Evolutionary conservation across 352 stramenopile species (phyloP).

Genomic region (Pythium insidiosum): DNA sequence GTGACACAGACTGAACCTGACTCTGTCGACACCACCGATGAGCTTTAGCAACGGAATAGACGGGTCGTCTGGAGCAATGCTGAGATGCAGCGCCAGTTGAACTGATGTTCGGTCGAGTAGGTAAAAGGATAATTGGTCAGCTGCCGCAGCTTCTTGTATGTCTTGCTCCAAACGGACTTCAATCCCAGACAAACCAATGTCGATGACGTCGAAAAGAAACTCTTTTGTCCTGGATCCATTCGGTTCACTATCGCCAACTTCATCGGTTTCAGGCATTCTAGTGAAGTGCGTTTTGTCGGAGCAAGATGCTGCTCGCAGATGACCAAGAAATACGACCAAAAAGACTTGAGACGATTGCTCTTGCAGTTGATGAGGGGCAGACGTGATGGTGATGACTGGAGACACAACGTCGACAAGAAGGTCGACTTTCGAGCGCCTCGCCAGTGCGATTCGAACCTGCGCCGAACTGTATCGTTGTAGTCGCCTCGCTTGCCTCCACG

Average conservation of each 20-base stretch:
- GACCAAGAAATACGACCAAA: conserved; percentile 67
- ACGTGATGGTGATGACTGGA: conserved; percentile 70
- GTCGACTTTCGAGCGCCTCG: conserved; percentile 60
- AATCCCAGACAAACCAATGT: conserved; percentile 71
- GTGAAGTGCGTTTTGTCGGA: conserved; percentile 16
- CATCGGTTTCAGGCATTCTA: background rate
- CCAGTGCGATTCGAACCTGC: conserved; percentile 61
- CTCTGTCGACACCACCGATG: conserved; percentile 54
- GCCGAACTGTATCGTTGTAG: conserved; percentile 70
- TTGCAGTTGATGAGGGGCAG: conserved; percentile 18
- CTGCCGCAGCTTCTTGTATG: background rate
- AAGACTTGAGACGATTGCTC: conserved; percentile 24
- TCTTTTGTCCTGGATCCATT: too few relatives aligned
- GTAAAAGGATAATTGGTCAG: conserved; percentile 26
- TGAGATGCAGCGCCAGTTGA: conserved; percentile 65
- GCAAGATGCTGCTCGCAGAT: conserved; percentile 60
- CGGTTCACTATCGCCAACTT: conserved; percentile 22
- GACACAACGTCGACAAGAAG: conserved; percentile 76
- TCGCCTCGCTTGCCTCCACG: conserved; percentile 65
- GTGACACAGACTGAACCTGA: conserved; percentile 66
- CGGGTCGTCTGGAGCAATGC: conserved; percentile 67
- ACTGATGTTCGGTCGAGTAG: conserved; percentile 72
- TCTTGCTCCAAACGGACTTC: conserved; percentile 49
- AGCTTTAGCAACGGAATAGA: conserved; percentile 75
- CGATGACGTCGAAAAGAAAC: conserved; percentile 75